A percentile compares a stretch with the other conserved stretches of the same genome.
phyloP scores from a whole-genome alignment of 208 protist species.

The Crithidia bombi region DNA sequence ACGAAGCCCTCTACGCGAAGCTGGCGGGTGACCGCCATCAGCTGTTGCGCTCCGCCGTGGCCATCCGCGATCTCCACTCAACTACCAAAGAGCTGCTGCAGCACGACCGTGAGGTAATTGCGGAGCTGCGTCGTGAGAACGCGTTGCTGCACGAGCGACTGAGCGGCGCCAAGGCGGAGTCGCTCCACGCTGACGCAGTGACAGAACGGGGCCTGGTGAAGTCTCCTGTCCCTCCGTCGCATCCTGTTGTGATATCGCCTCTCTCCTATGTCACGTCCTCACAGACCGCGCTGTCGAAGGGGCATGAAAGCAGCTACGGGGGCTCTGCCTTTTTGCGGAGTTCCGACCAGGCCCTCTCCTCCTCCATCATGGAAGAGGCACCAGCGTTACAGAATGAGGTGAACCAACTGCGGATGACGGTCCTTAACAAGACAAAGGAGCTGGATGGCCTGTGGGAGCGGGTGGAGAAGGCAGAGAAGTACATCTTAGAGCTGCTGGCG shows the following conservation, averaged over 20 bases:
- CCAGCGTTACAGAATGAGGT: constrained; percentile 18
- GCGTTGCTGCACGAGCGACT: constrained; percentile 13
- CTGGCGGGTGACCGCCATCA: constrained; percentile 29
- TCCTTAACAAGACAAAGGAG: constrained; percentile 22
- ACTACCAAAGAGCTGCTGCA: constrained; percentile 14
- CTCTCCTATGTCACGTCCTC: neutral
- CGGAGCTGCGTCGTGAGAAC: constrained; percentile 32
- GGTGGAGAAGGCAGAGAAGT: constrained; percentile 25
- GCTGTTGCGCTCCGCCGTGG: constrained; percentile 43
- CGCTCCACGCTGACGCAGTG: neutral
- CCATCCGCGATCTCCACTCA: constrained; percentile 38
- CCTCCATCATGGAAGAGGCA: neutral
- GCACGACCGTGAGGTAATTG: constrained; percentile 16
- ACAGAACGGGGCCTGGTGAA: neutral
- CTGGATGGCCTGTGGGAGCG: constrained; percentile 27
- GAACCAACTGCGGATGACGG: neutral
- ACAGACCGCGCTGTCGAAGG: neutral
- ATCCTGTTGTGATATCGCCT: too few relatives aligned
- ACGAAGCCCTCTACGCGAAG: constrained; percentile 18
- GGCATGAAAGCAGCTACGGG: neutral
- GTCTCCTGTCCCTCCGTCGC: too few relatives aligned
- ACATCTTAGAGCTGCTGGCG: constrained; percentile 10
- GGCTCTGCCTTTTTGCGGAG: neutral
- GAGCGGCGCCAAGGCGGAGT: neutral
- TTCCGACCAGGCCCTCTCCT: neutral